Evolutionary conservation across 176 grass and related monocot species (phyloP).

Genomic region (Hordeum vulgare): DNA sequence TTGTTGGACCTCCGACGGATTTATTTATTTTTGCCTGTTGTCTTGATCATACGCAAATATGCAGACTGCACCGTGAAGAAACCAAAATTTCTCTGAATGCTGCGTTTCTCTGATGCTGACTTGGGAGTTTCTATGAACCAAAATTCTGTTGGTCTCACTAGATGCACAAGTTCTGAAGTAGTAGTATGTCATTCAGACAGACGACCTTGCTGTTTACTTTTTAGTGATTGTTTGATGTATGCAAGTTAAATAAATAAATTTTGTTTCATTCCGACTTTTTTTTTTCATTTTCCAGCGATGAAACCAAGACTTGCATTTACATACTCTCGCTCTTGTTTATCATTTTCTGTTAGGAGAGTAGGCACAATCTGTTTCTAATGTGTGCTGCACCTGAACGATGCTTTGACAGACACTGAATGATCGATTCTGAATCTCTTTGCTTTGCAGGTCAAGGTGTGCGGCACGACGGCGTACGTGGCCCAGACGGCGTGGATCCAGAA

Average conservation of each 20-base stretch:
- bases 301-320: background rate
- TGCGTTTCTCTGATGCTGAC: no score
- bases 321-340: background rate
- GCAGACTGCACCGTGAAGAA: no score
- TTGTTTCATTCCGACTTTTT: background rate
- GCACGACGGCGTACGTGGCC: slow-evolving; percentile 79
- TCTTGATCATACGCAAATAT: no score
- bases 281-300: background rate
- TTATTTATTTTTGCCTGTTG: no score
- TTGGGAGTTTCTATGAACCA: no score
- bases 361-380: no score
- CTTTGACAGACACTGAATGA: background rate
- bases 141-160: no score
- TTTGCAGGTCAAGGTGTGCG: slow-evolving; percentile 83
- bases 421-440: background rate
- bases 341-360: background rate
- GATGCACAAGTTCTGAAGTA: no score
- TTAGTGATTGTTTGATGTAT: background rate
- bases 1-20: background rate
- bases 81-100: no score
- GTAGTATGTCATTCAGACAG: no score
- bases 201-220: no score
- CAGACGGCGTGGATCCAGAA: slow-evolving; percentile 99
- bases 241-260: background rate
- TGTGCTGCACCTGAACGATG: background rate